Base-by-base conservation (phyloP, 441 rosid species). In the Kokia cookei region DNA sequence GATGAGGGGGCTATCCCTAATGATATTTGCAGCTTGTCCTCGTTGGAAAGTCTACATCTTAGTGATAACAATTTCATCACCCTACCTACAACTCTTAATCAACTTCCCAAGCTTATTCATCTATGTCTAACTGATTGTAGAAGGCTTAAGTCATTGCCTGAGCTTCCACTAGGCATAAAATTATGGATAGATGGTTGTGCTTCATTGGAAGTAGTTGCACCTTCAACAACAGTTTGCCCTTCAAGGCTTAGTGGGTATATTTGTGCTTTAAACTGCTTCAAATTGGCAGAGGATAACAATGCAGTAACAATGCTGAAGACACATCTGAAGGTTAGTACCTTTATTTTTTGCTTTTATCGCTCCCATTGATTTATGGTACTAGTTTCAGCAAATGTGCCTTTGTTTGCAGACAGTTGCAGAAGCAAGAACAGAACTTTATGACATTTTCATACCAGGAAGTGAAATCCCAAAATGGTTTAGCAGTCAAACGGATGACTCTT, bases 101-200 rank as follows among this genome's bases (percentile, higher is more conserved):
- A 55, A 32, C 90, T 88, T 22, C 45, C 77, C n/a, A 76, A 75
- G 50, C 83, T 90, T 32, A 55, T 5, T 55, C 32, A 14, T 63
- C 84, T 86, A 4, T 0, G 0, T 0, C n/a, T 90, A 57, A 72
- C 63, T 3, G 50, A 78, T 22, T 85, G 88, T 60, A 74, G 37
- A 77, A 77, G 70, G 69, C 88, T 88, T 42, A 75, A 74, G 76
- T 81, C 84, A 61, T 66, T 88, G 77, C 88, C 90, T 1, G 79
- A 81, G 42, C 86, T 88, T 81, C 89, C 80, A 24, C 4, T 19
- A 1, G 13, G 69, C 5, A 1, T 43, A 19, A 1, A 0, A 1
- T 13, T 65, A 26, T 4, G 15, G 5, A 0, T 64, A 40, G 50
- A 65, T 22, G 53, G 53, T 2, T 65, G 35, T 22, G n/a, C 3